Conservation (phyloP, 257 asterid species). For the Solanum habrochaites region DNA sequence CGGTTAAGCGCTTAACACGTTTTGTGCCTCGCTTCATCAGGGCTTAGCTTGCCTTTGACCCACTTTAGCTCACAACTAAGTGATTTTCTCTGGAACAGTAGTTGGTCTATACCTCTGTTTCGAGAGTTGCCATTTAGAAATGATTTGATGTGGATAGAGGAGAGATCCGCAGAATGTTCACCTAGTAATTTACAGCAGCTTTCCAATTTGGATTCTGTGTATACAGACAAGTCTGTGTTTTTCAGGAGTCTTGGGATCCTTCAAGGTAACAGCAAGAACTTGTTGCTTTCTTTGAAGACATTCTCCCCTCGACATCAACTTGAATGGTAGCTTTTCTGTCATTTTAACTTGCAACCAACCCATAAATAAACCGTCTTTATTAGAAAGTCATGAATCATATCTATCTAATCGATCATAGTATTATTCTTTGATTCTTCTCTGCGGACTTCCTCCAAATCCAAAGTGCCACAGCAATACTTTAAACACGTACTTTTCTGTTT, state of each 20-base stretch:
- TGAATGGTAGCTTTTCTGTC: conserved; percentile 29
- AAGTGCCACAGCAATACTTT: background rate
- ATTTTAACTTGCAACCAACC: background rate
- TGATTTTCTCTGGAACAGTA: background rate
- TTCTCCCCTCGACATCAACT: conserved; percentile 20
- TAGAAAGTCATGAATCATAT: background rate
- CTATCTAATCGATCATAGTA: background rate
- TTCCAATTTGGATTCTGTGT: background rate
- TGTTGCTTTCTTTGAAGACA: conserved; percentile 38
- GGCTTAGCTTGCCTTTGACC: background rate
- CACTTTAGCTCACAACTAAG: background rate
- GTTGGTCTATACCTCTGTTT: background rate
- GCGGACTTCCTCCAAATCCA: background rate
- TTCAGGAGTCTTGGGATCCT: conserved; percentile 45
- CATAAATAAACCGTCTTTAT: background rate
- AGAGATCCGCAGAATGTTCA: background rate
- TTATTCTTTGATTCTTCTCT: too few species aligned
- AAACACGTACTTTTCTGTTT: background rate
- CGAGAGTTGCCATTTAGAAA: background rate
- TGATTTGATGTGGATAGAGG: background rate
- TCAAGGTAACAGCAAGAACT: conserved; percentile 49
- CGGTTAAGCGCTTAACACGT: background rate
- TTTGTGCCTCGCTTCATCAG: background rate
- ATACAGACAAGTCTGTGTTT: background rate
- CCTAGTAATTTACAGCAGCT: background rate